A percentile compares a stretch with the other conserved stretches of the same genome.
Conservation (phyloP, 306 rosid genomes). For the Mimosa pudica region DNA sequence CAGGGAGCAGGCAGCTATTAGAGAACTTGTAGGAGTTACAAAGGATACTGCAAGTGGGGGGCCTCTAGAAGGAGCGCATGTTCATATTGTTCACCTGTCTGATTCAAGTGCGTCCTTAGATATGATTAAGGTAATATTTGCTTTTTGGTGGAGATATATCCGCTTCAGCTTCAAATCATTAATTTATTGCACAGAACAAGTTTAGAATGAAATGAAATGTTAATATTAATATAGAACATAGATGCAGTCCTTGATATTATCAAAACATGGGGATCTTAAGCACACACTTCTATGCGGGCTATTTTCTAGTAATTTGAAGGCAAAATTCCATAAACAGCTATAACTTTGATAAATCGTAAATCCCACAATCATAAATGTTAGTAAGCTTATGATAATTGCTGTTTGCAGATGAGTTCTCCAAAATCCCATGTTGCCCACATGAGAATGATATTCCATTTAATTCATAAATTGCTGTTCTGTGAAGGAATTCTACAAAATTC, state of each 20-base stretch:
- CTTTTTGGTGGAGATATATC: not conserved
- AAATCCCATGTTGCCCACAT: not conserved
- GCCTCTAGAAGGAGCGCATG: constrained; percentile 87
- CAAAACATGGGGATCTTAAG: not conserved
- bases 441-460: not conserved
- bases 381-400: not conserved
- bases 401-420: not conserved
- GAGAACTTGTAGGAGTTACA: constrained; percentile 68
- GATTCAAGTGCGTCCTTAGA: constrained; percentile 81
- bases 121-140: constrained; percentile 69
- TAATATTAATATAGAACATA: not conserved
- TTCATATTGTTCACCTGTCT: constrained; percentile 94
- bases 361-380: not conserved
- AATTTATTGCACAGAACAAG: not conserved
- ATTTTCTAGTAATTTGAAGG: not conserved
- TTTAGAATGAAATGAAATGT: not conserved
- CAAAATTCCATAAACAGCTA: not conserved
- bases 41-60: constrained; percentile 76
- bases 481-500: not conserved
- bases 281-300: not conserved
- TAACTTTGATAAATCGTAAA: not conserved
- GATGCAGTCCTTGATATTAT: not conserved
- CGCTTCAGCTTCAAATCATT: no score
- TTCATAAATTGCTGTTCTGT: not conserved
- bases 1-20: constrained; percentile 95